Evolutionary conservation across 768 basidiomycete species (phyloP), one percentile per base, ranked within the genome.

Genomic region (Mycena vitilis): DNA sequence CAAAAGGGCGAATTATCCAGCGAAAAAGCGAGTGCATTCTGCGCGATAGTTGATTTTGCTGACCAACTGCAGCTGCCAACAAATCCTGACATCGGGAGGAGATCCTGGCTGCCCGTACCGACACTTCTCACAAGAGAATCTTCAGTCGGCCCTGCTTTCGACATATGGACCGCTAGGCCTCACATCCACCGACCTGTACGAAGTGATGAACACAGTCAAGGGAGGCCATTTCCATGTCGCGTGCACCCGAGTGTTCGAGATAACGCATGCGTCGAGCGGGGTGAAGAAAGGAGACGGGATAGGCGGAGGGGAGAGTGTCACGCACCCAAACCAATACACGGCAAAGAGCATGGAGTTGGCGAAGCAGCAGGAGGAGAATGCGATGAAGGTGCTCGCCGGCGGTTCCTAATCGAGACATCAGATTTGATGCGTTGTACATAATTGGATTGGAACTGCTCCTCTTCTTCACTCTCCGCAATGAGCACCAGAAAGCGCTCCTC

Each of bases 161-260:
- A 78, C 86, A 65, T 91, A 94, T 78, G 87, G 88, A 18, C 81
- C 84, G 7, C 86, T 86, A 67, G 91, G 92, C 18, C 82, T 95
- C 38, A 86, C 86, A 7, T 81, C 87, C 7, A 78, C 83, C 1
- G 95, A 98, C 75, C 79, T 97, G 68, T 87, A 88, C 16, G 98
- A 99, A 77, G 88, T 99, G 66, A 87, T 95, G 84, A 83, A 83
- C 55, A 88, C 86, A 4, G 94, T 97, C 57, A 95, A 94, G 75
- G 84, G 83, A 20, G 83, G 86, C 4, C 95, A 97, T 77, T 97
- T 90, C 78, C 97, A 99, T 77, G 92, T 98, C 52, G 97, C 96
- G 9, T 99, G 98, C 81, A 99, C 98, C 11, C 87, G 96, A 25
- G 95, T 99, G 23, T 99, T 95, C 78, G 98, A 99, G 81, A 85